Conservation (phyloP, 2,329 filamentous ascomycete genomes). For the Graphilbum ipis-grandicollis region DNA sequence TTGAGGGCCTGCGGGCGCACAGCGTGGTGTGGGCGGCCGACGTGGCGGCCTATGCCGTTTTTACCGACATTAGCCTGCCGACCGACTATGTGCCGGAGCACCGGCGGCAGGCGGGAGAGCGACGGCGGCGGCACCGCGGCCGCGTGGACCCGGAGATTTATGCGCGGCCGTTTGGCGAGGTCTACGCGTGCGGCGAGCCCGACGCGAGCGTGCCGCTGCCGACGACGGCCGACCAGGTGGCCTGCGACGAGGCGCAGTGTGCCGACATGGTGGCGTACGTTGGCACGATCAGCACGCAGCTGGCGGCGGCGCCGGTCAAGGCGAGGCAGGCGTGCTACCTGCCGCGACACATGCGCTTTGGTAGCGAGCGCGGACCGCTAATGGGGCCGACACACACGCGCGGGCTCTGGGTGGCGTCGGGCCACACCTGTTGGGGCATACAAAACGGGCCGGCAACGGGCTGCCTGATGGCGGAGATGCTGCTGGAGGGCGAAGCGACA, state of each 20-base stretch:
- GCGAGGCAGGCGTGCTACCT: slow-evolving; percentile 85
- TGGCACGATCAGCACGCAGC: slow-evolving; percentile 41
- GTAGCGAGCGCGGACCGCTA: slow-evolving; percentile 50
- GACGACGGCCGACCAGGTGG: slow-evolving; percentile 54
- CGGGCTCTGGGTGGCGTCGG: slow-evolving; percentile 66
- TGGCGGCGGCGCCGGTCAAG: slow-evolving; percentile 52
- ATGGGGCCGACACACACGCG: slow-evolving; percentile 58
- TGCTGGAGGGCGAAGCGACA: slow-evolving; percentile 53
- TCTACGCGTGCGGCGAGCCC: slow-evolving; percentile 86
- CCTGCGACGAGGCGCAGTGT: slow-evolving; percentile 59
- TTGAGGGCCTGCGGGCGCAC: slow-evolving; percentile 43
- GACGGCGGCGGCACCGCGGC: slow-evolving; percentile 35
- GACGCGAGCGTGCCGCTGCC: slow-evolving; percentile 63
- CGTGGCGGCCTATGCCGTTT: slow-evolving; percentile 60
- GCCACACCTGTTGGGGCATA: slow-evolving; percentile 96
- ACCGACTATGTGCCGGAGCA: slow-evolving; percentile 39
- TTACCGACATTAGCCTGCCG: slow-evolving; percentile 71
- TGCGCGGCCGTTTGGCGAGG: slow-evolving; percentile 69
- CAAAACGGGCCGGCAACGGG: slow-evolving; percentile 87
- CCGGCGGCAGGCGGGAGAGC: slow-evolving; percentile 26
- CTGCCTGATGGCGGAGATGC: slow-evolving; percentile 60
- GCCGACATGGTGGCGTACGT: slow-evolving; percentile 77
- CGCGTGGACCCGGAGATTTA: slow-evolving; percentile 84
- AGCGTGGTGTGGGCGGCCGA: slow-evolving; percentile 47
- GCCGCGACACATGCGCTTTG: slow-evolving; percentile 51